Evolutionary conservation across 2,329 filamentous ascomycete genomes (phyloP), one percentile per base, ranked within the genome.

Genomic region (Tolypocladium amazonense): DNA sequence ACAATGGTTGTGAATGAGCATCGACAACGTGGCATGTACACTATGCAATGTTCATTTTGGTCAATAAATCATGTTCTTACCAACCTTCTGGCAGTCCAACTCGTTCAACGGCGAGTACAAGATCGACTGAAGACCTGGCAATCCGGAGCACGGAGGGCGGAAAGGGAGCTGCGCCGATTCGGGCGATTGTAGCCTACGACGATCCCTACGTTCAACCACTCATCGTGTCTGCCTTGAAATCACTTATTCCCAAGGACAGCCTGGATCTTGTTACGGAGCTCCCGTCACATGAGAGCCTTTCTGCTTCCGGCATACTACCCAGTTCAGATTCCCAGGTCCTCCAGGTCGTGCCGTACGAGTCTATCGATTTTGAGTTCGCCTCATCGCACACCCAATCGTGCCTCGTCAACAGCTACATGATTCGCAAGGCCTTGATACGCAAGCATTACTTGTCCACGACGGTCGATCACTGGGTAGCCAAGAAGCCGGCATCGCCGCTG

Each of bases 381-480:
- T 79, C 88, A 60, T 72, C 78, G 1, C 79, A 90, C 65, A 75
- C 88, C 0, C 70, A 74, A 0, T 85, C 83, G 0, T 84, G 82
- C 14, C 78, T 96, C 1, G 81, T 90, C 66, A 97, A 97, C 74
- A 90, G 90, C 69, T 97, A 97, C 74, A 83, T 97, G 70, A 95
- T 97, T 71, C 89, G 94, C 68, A 97, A 97, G 78, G 94, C 94
- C 0, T 80, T 99, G 25, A 97, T 97, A 67, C 85, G 94, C 61
- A 99, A 99, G 74, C 94, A 99, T 72, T 97, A 94, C 71, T 82
- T 99, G 3, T 88, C 88, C 4, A 85, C 87, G 25, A 97, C 92
- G 0, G 84, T 96, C 27, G 83, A 89, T 55, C 88, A 89, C 70
- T 97, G 92, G 91, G 78, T 89, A 6, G 85, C 87, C 45, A 99